These are phyloP conservation scores for Durotheca rogersii DNA, from an alignment of 495 filamentous ascomycete species.

Conservation along the genomic window DNA sequence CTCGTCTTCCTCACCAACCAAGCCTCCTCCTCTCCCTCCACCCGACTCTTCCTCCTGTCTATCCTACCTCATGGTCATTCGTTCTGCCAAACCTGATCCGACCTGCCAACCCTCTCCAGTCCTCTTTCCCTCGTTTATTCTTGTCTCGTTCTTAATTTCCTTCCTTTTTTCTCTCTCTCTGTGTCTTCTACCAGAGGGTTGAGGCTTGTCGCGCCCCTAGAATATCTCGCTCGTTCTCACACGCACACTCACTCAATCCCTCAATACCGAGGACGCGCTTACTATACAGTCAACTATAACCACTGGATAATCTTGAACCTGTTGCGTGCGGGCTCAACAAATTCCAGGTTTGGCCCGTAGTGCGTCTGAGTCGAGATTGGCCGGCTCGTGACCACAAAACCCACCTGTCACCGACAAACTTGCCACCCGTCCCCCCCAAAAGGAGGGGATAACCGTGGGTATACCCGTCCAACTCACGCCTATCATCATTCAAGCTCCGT, in stretches of 20 bases:
- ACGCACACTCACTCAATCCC: slow-evolving; percentile 6
- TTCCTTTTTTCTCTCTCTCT: slow-evolving; percentile 4
- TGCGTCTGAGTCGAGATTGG: slow-evolving; percentile 22
- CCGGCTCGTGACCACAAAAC: slow-evolving; percentile 7
- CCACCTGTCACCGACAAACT: slow-evolving; percentile 19
- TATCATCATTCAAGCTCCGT: slow-evolving; percentile 5
- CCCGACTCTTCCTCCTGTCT: slow-evolving; percentile 25
- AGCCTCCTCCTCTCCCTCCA: too few relatives aligned
- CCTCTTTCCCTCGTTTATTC: slow-evolving; percentile 21
- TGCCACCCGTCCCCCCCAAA: slow-evolving; percentile 13
- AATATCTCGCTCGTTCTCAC: neutral
- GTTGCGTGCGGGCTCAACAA: slow-evolving; percentile 17
- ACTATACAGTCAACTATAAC: too few relatives aligned
- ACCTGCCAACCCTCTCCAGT: slow-evolving; percentile 6
- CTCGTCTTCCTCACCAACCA: slow-evolving; percentile 11
- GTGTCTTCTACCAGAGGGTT: too few relatives aligned
- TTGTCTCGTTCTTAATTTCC: slow-evolving; percentile 13
- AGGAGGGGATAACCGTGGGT: slow-evolving; percentile 16
- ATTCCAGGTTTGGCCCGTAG: slow-evolving; percentile 10
- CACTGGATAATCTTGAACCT: slow-evolving; percentile 1
- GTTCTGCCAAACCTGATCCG: slow-evolving; percentile 23
- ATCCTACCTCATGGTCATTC: slow-evolving; percentile 30
- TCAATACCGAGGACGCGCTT: slow-evolving; percentile 4
- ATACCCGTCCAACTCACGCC: slow-evolving; percentile 10
- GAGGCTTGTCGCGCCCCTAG: neutral